Conservation (phyloP, 257 asterid genomes). For the Solanum piurae region DNA sequence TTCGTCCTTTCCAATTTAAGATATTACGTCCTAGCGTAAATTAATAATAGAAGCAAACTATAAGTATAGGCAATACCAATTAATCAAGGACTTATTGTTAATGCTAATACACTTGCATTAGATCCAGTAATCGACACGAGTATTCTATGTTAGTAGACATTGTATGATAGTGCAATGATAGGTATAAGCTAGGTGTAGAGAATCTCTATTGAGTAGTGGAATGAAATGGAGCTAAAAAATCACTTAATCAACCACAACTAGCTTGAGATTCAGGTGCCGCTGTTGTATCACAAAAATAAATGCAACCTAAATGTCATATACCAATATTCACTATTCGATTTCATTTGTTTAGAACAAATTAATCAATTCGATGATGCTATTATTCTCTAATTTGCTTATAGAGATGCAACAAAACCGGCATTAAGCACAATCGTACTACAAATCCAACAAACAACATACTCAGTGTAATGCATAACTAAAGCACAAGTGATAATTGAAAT, state of each 20-base stretch:
- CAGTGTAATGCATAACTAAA: not conserved
- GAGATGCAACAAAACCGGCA: not conserved
- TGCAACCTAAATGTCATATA: not conserved
- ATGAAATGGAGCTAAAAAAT: not conserved
- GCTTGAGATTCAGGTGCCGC: not conserved
- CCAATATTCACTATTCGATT: not conserved
- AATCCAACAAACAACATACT: not conserved
- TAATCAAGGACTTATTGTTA: not conserved
- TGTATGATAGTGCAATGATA: not conserved
- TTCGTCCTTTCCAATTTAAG: not conserved
- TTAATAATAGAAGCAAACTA: not conserved
- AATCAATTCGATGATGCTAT: not conserved
- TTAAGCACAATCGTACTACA: not conserved
- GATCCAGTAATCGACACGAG: not conserved
- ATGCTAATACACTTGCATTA: not conserved
- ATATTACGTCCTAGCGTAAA: not conserved
- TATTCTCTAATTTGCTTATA: not conserved
- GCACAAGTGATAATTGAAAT: not conserved
- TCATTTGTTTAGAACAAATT: not conserved
- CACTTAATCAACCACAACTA: not conserved
- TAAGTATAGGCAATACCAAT: not conserved
- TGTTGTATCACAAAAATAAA: not conserved
- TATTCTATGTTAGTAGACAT: not conserved
- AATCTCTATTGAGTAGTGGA: not conserved
- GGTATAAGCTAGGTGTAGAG: not conserved